These are phyloP conservation scores for Brassica carinata DNA, from an alignment of 345 rosid genomes.

Conservation along the genomic window DNA sequence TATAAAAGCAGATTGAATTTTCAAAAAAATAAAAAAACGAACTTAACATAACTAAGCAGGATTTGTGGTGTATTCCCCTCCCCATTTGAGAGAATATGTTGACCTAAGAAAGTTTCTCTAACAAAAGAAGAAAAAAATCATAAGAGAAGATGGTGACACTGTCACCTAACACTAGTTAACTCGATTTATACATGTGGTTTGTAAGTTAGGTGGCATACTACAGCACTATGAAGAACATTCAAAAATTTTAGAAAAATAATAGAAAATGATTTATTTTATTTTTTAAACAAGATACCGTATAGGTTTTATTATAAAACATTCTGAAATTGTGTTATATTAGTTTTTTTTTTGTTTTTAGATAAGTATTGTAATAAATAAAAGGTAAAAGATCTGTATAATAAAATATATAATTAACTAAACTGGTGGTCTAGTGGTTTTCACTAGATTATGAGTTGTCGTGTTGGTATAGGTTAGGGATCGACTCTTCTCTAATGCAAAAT, in stretches of 20 bases:
- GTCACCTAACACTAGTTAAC: conserved; percentile 19
- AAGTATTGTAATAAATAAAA: background rate
- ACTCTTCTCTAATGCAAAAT: too few species aligned
- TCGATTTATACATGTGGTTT: background rate
- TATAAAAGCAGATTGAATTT: background rate
- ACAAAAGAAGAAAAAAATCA: background rate
- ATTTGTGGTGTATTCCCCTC: background rate
- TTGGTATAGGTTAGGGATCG: too few species aligned
- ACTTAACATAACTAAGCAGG: background rate
- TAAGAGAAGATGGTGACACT: conserved; percentile 19
- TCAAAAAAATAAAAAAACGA: too few species aligned
- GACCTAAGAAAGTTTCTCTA: background rate
- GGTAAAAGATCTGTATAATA: background rate
- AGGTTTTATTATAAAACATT: background rate
- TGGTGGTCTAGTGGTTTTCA: too few species aligned
- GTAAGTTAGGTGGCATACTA: background rate
- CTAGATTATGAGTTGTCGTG: too few species aligned
- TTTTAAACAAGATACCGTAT: background rate
- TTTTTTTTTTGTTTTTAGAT: background rate
- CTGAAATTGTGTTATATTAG: background rate
- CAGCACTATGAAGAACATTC: background rate
- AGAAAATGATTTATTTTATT: background rate
- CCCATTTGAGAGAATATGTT: background rate
- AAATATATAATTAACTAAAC: too few species aligned
- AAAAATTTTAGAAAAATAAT: background rate